Evolutionary conservation across 2,329 filamentous ascomycete genomes (phyloP).

Genomic region (Fusarium falciforme): DNA sequence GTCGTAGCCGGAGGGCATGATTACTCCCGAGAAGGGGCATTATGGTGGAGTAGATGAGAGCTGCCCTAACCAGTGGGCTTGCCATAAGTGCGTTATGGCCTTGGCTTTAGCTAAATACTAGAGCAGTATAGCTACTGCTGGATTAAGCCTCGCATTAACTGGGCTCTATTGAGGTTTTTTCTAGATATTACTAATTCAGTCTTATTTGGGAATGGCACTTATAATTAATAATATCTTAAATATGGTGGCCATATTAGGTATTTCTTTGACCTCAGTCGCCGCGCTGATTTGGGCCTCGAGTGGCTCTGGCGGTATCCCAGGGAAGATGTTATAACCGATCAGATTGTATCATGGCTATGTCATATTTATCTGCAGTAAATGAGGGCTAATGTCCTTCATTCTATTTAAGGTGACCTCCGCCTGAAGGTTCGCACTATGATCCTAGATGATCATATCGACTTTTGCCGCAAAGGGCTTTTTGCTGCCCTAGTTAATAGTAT

Average conservation of each 20-base stretch:
- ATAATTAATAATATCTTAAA: constrained; percentile 8
- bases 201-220: constrained; percentile 11
- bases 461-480: constrained; percentile 9
- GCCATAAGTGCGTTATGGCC: neutral
- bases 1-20: constrained; percentile 8
- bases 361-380: constrained; percentile 13
- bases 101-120: constrained; percentile 12
- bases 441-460: constrained; percentile 2
- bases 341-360: constrained; percentile 11
- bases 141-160: constrained; percentile 15
- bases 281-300: constrained; percentile 5
- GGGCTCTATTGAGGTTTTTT: constrained; percentile 6
- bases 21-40: constrained; percentile 13
- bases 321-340: neutral
- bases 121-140: constrained; percentile 14
- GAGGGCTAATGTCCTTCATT: constrained; percentile 3
- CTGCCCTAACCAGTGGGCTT: neutral
- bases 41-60: constrained; percentile 12
- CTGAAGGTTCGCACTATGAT: neutral
- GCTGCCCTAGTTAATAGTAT: constrained; percentile 1
- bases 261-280: constrained; percentile 16
- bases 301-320: neutral
- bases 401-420: constrained; percentile 1
- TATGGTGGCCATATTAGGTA: neutral
- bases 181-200: constrained; percentile 5